Evolutionary conservation across 257 asterid genomes (phyloP).

Genomic region (Anisodus tanguticus): DNA sequence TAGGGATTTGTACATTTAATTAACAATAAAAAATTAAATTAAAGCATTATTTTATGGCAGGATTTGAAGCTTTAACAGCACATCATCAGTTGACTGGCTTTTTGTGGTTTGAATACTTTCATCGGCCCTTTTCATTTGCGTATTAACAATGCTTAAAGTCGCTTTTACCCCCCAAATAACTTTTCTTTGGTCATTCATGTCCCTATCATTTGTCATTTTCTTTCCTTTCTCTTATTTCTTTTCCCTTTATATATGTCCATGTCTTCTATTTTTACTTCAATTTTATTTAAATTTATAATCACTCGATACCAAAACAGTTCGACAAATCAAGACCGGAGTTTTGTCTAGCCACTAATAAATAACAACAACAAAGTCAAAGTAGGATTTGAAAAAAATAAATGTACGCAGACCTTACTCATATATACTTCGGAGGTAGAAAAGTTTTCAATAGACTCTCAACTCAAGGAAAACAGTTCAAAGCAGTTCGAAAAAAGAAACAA

Average conservation of each 20-base stretch:
- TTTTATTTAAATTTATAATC: not conserved
- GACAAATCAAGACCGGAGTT: no score
- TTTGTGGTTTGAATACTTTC: conserved; percentile 28
- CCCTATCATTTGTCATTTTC: not conserved
- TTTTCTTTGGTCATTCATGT: not conserved
- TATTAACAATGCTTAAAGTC: not conserved
- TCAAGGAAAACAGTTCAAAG: no score
- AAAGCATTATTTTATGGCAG: conserved; percentile 31
- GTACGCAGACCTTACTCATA: no score
- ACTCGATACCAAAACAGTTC: no score
- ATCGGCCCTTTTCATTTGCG: not conserved
- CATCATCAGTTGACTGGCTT: conserved; percentile 38
- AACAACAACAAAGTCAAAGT: no score
- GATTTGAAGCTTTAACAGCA: conserved; percentile 42
- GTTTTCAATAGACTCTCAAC: no score
- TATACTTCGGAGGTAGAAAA: no score
- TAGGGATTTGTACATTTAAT: conserved; percentile 32
- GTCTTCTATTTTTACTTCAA: not conserved
- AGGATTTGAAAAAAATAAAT: no score
- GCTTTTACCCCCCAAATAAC: not conserved
- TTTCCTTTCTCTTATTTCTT: not conserved
- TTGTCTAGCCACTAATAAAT: no score
- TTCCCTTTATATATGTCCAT: not conserved
- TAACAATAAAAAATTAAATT: not conserved
- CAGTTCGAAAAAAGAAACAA: no score